Conservation (phyloP, 2,329 filamentous ascomycete genomes). For the Domatiomyces globalis region DNA sequence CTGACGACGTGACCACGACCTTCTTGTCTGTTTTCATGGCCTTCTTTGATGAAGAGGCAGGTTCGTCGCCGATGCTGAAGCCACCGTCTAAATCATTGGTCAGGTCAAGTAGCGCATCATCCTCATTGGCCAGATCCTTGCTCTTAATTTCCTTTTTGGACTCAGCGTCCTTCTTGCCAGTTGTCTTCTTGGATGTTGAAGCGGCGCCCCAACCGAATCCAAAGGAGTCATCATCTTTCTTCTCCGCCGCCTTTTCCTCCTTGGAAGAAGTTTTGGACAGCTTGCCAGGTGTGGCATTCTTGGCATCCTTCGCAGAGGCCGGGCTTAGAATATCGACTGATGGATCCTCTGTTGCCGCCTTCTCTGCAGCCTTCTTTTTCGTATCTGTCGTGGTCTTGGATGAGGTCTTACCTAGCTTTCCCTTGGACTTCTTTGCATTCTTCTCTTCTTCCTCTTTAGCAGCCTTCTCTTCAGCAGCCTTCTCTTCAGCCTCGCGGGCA, state of each 20-base stretch:
- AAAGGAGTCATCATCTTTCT: slow-evolving; percentile 18
- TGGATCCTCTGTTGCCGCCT: slow-evolving; percentile 5
- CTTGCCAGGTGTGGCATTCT: slow-evolving; percentile 12
- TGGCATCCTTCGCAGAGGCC: slow-evolving; percentile 6
- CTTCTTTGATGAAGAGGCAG: slow-evolving; percentile 30
- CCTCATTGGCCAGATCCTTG: slow-evolving; percentile 29
- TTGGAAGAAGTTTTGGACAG: slow-evolving; percentile 16
- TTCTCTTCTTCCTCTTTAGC: slow-evolving; percentile 30
- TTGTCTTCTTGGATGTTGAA: slow-evolving; percentile 21
- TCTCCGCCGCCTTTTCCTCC: slow-evolving; percentile 15
- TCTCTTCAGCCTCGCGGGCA: slow-evolving; percentile 21
- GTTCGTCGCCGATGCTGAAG: slow-evolving; percentile 24
- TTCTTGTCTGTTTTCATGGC: slow-evolving; percentile 28
- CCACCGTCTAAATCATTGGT: slow-evolving; percentile 31
- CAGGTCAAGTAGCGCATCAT: slow-evolving; percentile 24
- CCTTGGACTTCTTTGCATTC: slow-evolving; percentile 21
- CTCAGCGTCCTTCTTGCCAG: slow-evolving; percentile 21
- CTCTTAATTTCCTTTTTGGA: slow-evolving; percentile 31
- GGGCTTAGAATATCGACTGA: slow-evolving; percentile 25
- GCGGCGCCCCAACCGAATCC: slow-evolving; percentile 18
- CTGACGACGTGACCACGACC: slow-evolving; percentile 29
- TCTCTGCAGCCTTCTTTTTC: slow-evolving; percentile 18
- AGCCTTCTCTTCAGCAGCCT: slow-evolving; percentile 22
- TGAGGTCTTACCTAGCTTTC: slow-evolving; percentile 15
- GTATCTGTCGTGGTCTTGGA: slow-evolving; percentile 12